Base-by-base conservation (phyloP, 805 yeast genomes). In the Nakazawaea sp. region DNA sequence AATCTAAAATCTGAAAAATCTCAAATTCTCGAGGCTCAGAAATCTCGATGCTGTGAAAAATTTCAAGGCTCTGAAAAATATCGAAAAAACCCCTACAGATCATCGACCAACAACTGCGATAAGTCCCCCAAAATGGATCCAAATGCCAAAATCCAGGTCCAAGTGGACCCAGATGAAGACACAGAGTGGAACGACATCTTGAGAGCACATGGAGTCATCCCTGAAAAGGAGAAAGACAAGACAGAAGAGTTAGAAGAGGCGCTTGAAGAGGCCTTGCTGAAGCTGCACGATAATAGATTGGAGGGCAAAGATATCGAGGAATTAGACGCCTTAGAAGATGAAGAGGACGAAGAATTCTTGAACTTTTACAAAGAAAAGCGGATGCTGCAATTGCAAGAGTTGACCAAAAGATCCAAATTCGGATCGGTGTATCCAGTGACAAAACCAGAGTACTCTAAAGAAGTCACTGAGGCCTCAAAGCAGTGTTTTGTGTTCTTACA, bases 151-250 rank as follows among this genome's bases (percentile, higher is more conserved):
- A 68, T 82, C 38, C 86, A 79, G 46, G 88, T 88, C 33, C 86
- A 88, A 59, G 96, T 89, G 38, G 89, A 92, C 59, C 97, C 96
- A 25, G 75, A 74, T 44, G 99, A 92, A 59, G 99, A 92, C 56
- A 92, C 98, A 0, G 98, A 92, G 58, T 92, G 99, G 98, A 92
- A 92, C 55, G 99, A 92, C 58, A 88, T 92, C 46, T 68, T 92
- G 31, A 68, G 99, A 46, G 72, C 75, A 3, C 85, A 89, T 44
- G 97, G 97, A 18, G 78, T 92, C 38, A 86, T 92, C 34, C 98
- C 98, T 1, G 88, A 84, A 52, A 79, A 82, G 49, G 87, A 94
- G 19, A 88, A 89, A 18, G 85, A 94, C 16, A 95, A 96, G 8
- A 78, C 95, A 0, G 85, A 72, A 30, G 82, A 86, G 57, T 55